Evolutionary conservation across 768 basidiomycete species (phyloP).

Genomic region (Podaxis sp.): DNA sequence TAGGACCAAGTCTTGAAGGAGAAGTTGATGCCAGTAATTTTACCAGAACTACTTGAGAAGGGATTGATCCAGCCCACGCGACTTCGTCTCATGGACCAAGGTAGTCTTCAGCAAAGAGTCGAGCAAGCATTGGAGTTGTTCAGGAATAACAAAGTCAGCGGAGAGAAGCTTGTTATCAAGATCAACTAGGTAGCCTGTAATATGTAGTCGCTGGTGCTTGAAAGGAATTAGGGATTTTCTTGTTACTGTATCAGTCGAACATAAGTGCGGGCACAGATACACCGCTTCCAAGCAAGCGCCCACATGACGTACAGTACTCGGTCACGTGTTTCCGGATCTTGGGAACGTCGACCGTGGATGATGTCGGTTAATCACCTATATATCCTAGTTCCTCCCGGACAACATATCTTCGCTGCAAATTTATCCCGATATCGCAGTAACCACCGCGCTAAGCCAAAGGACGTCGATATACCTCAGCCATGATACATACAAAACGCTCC

Average conservation of each 20-base stretch:
- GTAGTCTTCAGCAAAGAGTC: constrained; percentile 41
- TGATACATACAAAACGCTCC: constrained; percentile 41
- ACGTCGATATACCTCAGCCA: constrained; percentile 13
- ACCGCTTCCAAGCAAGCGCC: background rate
- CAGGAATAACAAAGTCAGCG: constrained; percentile 47
- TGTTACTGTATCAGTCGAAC: background rate
- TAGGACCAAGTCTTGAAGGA: constrained; percentile 43
- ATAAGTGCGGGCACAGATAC: background rate
- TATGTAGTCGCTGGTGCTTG: background rate
- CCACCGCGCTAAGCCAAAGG: background rate
- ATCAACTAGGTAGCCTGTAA: constrained; percentile 17
- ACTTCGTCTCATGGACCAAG: constrained; percentile 40
- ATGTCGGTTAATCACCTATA: background rate
- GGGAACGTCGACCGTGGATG: background rate
- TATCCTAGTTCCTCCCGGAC: constrained; percentile 13
- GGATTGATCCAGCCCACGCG: constrained; percentile 42
- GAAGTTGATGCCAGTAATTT: constrained; percentile 45
- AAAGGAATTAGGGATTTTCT: background rate
- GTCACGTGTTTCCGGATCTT: constrained; percentile 21
- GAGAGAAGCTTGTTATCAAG: constrained; percentile 50
- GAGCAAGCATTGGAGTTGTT: constrained; percentile 43
- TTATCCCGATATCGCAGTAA: background rate
- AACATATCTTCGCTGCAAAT: background rate
- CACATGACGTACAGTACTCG: background rate
- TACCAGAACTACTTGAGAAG: constrained; percentile 39